Evolutionary conservation across 1,284 basidiomycete genomes (phyloP).

Genomic region (Austropuccinia psidii): DNA sequence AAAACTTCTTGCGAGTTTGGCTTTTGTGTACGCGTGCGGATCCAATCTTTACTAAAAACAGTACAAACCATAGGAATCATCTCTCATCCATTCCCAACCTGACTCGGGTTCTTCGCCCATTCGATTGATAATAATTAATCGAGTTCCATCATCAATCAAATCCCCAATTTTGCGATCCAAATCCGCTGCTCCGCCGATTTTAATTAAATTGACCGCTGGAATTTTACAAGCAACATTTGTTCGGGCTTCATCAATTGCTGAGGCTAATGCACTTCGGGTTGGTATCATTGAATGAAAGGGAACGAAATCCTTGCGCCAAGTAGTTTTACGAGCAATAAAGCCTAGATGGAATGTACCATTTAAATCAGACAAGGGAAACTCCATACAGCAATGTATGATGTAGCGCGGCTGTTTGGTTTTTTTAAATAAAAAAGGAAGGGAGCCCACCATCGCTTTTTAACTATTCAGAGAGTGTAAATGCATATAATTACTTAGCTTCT

Average conservation of each 20-base stretch:
- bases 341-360: neutral
- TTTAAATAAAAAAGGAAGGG: neutral
- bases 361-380: neutral
- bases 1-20: neutral
- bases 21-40: neutral
- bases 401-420: neutral
- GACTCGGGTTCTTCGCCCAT: slow-evolving; percentile 20
- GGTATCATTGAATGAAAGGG: slow-evolving; percentile 32
- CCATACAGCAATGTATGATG: neutral
- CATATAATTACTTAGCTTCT: too few relatives aligned
- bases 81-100: slow-evolving; percentile 24
- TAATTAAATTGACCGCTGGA: neutral
- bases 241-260: slow-evolving; percentile 10
- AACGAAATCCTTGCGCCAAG: slow-evolving; percentile 15
- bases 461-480: too few relatives aligned
- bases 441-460: slow-evolving; percentile 28
- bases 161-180: slow-evolving; percentile 15
- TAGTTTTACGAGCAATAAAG: slow-evolving; percentile 19
- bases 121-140: slow-evolving; percentile 33
- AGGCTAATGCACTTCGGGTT: neutral
- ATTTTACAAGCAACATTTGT: neutral
- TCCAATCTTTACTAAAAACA: neutral
- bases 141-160: neutral
- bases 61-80: slow-evolving; percentile 17
- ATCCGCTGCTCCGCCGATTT: neutral